Evolutionary conservation across 2,329 filamentous ascomycete genomes (phyloP).

Genomic region (Daldinia sp.): DNA sequence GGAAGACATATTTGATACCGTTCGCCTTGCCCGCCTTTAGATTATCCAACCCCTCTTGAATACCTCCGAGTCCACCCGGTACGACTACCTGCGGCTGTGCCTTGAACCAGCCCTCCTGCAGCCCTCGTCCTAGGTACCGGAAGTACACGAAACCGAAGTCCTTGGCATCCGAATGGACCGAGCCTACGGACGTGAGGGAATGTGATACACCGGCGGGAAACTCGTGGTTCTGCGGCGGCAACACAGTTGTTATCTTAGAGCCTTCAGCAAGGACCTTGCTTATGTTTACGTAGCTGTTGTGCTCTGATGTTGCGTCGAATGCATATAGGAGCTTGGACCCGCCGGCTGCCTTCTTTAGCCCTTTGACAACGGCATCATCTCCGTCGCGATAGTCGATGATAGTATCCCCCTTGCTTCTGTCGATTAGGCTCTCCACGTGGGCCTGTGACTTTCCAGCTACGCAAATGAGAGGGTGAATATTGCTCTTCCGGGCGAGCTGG

Average conservation of each 20-base stretch:
- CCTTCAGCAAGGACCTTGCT: slow-evolving; percentile 57
- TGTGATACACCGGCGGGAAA: slow-evolving; percentile 46
- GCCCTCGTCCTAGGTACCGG: slow-evolving; percentile 53
- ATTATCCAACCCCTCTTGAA: slow-evolving; percentile 54
- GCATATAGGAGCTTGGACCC: slow-evolving; percentile 61
- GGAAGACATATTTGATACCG: slow-evolving; percentile 60
- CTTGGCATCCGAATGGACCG: slow-evolving; percentile 41
- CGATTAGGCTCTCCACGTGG: slow-evolving; percentile 65
- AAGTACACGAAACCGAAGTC: slow-evolving; percentile 52
- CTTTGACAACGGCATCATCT: slow-evolving; percentile 61
- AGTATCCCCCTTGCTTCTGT: slow-evolving; percentile 65
- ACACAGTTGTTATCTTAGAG: slow-evolving; percentile 56
- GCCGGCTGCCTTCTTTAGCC: slow-evolving; percentile 56
- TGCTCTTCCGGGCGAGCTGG: slow-evolving; percentile 65
- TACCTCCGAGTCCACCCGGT: slow-evolving; percentile 52
- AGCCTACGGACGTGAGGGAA: slow-evolving; percentile 42
- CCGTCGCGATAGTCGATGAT: slow-evolving; percentile 72
- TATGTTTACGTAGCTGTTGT: slow-evolving; percentile 61
- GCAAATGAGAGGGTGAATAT: slow-evolving; percentile 72
- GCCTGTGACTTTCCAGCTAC: slow-evolving; percentile 66
- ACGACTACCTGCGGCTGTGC: slow-evolving; percentile 55
- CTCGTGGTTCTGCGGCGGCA: slow-evolving; percentile 49
- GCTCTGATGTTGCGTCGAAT: slow-evolving; percentile 69
- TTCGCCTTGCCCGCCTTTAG: slow-evolving; percentile 55
- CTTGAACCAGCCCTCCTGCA: slow-evolving; percentile 57